Evolutionary conservation across 306 rosid genomes (phyloP).

Genomic region (Senna siamea): DNA sequence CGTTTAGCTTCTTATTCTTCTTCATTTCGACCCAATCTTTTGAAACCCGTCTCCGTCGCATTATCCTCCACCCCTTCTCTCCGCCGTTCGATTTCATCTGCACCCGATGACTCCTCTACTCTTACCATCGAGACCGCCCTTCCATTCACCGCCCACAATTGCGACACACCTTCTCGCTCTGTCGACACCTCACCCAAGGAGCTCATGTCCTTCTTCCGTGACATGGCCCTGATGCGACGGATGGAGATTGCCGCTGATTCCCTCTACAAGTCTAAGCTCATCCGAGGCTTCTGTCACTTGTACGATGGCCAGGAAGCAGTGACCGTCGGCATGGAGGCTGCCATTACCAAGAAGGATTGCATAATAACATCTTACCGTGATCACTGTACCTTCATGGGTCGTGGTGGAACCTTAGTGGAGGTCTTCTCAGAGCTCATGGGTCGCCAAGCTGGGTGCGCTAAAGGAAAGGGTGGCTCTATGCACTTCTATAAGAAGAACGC

Average conservation of each 20-base stretch:
- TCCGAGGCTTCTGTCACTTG: slow-evolving; percentile 93
- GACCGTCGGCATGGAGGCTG: slow-evolving; percentile 88
- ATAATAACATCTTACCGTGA: slow-evolving; percentile 88
- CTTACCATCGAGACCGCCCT: slow-evolving; percentile 75
- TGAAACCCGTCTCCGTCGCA: slow-evolving; percentile 56
- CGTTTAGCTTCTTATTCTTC: slow-evolving; percentile 57
- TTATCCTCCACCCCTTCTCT: too few relatives aligned
- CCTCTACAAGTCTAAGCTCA: slow-evolving; percentile 88
- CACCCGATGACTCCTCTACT: slow-evolving; percentile 45
- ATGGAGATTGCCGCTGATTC: slow-evolving; percentile 98
- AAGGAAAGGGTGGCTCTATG: slow-evolving; percentile 95
- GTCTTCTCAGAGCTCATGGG: slow-evolving; percentile 84
- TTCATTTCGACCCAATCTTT: slow-evolving; percentile 43
- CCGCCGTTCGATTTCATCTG: slow-evolving; percentile 59
- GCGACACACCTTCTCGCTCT: slow-evolving; percentile 77
- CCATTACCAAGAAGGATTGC: slow-evolving; percentile 64
- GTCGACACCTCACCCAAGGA: slow-evolving; percentile 66
- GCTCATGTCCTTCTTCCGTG: slow-evolving; percentile 67
- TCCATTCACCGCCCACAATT: slow-evolving; percentile 77
- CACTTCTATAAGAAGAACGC: slow-evolving; percentile 80
- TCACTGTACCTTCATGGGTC: slow-evolving; percentile 78
- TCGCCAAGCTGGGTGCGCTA: slow-evolving; percentile 70
- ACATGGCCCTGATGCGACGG: slow-evolving; percentile 85
- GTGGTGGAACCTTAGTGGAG: slow-evolving; percentile 74
- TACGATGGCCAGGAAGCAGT: slow-evolving; percentile 97